phyloP scores from a whole-genome alignment of 2,329 filamentous ascomycete genomes.

The Thielaviopsis euricoi region DNA sequence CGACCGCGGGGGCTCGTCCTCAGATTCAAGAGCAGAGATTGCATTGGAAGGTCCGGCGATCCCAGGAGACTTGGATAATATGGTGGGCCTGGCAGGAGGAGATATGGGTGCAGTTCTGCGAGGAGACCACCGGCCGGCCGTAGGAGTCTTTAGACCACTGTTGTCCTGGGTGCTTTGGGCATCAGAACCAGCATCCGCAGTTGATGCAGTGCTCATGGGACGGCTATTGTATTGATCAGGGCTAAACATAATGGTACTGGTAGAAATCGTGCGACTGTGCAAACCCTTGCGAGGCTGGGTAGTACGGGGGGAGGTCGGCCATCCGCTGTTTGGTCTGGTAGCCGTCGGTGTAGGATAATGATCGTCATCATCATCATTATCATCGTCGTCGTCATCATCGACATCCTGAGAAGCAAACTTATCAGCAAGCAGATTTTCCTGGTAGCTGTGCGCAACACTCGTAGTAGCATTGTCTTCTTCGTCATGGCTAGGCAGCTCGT shows the following conservation, averaged over 20 bases:
- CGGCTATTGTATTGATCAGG: slow-evolving; percentile 34
- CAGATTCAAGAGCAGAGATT: background rate
- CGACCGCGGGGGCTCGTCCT: slow-evolving; percentile 14
- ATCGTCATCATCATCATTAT: slow-evolving; percentile 27
- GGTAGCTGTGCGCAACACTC: slow-evolving; percentile 12
- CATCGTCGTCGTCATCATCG: slow-evolving; percentile 15
- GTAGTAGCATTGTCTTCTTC: slow-evolving; percentile 33
- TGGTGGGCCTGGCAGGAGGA: slow-evolving; percentile 39
- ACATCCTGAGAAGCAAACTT: slow-evolving; percentile 16
- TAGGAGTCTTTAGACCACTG: slow-evolving; percentile 24
- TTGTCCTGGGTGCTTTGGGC: slow-evolving; percentile 13
- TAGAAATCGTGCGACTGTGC: slow-evolving; percentile 62
- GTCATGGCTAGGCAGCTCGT: slow-evolving; percentile 72
- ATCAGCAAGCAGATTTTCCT: slow-evolving; percentile 14
- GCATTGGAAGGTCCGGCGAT: slow-evolving; percentile 5
- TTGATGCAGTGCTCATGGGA: slow-evolving; percentile 7
- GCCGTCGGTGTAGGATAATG: slow-evolving; percentile 39
- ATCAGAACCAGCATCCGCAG: slow-evolving; percentile 3
- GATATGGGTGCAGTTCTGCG: slow-evolving; percentile 26
- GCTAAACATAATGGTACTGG: slow-evolving; percentile 71
- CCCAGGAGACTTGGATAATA: slow-evolving; percentile 22
- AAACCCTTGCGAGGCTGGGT: slow-evolving; percentile 22
- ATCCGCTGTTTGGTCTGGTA: slow-evolving; percentile 23
- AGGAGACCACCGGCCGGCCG: slow-evolving; percentile 28
- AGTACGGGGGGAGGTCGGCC: slow-evolving; percentile 17